These are phyloP conservation scores for Alternaria ventricosa DNA, from an alignment of 2,329 filamentous ascomycete species.

Conservation along the genomic window DNA sequence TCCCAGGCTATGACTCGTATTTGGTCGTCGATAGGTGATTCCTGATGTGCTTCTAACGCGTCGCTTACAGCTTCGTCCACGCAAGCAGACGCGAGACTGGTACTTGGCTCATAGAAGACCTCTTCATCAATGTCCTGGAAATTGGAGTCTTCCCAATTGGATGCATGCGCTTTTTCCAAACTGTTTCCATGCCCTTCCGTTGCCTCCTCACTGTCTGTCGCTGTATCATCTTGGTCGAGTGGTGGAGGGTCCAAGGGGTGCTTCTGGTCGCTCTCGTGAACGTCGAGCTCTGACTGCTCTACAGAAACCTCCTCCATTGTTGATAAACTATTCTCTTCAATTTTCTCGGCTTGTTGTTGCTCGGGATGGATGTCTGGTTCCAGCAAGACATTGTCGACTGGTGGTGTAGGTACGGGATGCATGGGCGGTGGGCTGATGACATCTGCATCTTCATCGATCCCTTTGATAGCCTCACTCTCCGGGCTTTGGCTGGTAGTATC, in stretches of 20 bases:
- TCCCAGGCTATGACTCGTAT: neutral
- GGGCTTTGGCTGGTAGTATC: neutral
- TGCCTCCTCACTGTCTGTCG: neutral
- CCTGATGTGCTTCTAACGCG: neutral
- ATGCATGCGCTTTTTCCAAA: neutral
- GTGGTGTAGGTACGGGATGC: neutral
- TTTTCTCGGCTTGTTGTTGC: neutral
- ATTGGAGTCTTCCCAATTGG: neutral
- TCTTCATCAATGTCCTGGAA: rapidly evolving
- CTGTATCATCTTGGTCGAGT: neutral
- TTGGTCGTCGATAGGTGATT: neutral
- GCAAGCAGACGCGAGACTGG: neutral
- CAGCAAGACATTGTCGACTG: neutral
- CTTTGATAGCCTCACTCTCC: neutral
- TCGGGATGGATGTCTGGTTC: neutral
- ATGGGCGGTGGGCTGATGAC: neutral
- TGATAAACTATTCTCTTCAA: neutral
- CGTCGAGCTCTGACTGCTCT: neutral
- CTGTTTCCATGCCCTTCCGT: too few relatives aligned
- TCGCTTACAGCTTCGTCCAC: neutral
- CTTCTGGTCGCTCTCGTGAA: neutral
- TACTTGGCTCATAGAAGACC: neutral
- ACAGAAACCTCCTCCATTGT: neutral
- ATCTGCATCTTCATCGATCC: neutral
- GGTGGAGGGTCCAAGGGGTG: neutral